Base-by-base conservation (phyloP, 225 moss, liverwort and hornwort genomes). In the Polytrichum formosum region DNA sequence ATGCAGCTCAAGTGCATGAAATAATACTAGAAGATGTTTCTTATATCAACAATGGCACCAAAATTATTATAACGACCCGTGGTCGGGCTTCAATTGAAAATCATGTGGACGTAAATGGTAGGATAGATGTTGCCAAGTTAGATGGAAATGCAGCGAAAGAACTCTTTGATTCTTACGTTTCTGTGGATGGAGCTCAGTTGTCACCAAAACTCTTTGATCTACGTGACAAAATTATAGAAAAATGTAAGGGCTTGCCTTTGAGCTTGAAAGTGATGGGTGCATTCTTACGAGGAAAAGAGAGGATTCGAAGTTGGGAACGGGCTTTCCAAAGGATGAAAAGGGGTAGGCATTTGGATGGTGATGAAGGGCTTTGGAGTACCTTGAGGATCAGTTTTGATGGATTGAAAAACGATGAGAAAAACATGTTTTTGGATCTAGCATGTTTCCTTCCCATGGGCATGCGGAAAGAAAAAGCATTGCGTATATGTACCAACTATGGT, bases 251-350 rank as follows among this genome's bases (percentile, higher is more conserved):
- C 10, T 31, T 65, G 28, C 65, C 65, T 28, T 65, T 65, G 28
- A 65, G 65, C 30, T 65, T 65, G 65, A 65, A 65, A 31, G 65
- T 65, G 5, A 65, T 65, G 30, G 65, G 28, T 31, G 13, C 17
- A 18, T 65, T 28, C n/a, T 65, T 65, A 26, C 16, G 65, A 5
- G 65, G 30, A n/a, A 65, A 28, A 4, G 26, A 65, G 65, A 28
- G 26, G 28, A 17, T 65, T 28, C 65, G 30, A 31, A 7, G 28
- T 28, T 65, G 65, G 65, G 65, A 65, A 26, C 1, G 28, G 8
- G 30, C 65, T 28, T 33, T 65, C 17, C 65, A 65, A 65, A 65
- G 65, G 26, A 28, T 65, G 19, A 65, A 65, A 33, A 65, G 19
- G 28, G 65, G 28, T 9, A 65, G 19, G 19, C 35, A 5, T 65